Conservation (phyloP, 2,329 filamentous ascomycete genomes). For the Cercospora sojina region DNA sequence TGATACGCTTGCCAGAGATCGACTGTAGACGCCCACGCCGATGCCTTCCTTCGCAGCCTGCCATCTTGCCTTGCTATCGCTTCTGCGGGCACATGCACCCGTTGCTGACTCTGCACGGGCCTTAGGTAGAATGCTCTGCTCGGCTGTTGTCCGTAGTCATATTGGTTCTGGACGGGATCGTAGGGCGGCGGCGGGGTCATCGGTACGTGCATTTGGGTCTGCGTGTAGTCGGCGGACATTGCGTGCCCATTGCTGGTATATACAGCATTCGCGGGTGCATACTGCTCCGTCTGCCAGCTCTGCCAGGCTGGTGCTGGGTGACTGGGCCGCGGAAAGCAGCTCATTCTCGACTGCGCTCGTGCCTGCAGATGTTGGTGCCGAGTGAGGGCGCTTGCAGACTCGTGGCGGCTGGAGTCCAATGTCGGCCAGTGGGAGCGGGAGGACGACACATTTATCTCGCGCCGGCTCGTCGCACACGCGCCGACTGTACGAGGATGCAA, state of each 20-base stretch:
- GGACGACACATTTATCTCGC: constrained; percentile 7
- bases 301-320: neutral
- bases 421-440: neutral
- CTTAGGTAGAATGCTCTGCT: constrained; percentile 16
- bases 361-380: constrained; percentile 4
- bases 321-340: constrained; percentile 2
- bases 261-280: constrained; percentile 4
- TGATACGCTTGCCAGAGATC: constrained; percentile 13
- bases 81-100: constrained; percentile 8
- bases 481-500: neutral
- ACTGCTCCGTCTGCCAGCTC: neutral
- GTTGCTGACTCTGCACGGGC: constrained; percentile 20
- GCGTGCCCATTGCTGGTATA: constrained; percentile 12
- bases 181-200: constrained; percentile 23
- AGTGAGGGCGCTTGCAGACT: constrained; percentile 4
- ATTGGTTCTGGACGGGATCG: constrained; percentile 15
- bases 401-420: constrained; percentile 13
- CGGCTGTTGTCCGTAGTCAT: constrained; percentile 13
- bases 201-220: neutral
- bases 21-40: constrained; percentile 18
- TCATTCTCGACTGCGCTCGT: constrained; percentile 12
- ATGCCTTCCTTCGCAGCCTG: constrained; percentile 19
- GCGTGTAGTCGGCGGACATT: neutral
- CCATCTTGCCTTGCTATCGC: constrained; percentile 9
- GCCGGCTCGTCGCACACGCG: neutral